A percentile compares a stretch with the other conserved stretches of the same genome.
These are phyloP conservation scores for Basipetospora chlamydospora DNA, from an alignment of 2,329 filamentous ascomycete genomes.

Conservation along the genomic window DNA sequence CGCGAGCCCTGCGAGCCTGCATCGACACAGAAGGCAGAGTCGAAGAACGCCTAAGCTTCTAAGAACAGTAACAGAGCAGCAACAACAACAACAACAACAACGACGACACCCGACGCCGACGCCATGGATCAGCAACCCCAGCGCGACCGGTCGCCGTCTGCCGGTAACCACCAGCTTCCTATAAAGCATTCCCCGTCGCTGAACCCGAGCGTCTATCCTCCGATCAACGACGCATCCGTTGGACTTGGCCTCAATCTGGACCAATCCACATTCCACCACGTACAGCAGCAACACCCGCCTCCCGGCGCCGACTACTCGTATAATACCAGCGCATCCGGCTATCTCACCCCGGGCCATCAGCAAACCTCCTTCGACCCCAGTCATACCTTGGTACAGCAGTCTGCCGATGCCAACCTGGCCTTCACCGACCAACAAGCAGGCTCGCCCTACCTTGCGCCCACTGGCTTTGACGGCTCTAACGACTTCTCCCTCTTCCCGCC, in stretches of 20 bases:
- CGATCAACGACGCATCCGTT: conserved; percentile 29
- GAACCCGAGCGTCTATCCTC: conserved; percentile 41
- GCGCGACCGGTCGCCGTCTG: conserved; percentile 46
- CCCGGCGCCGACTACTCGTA: conserved; percentile 7
- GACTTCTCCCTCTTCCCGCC: conserved; percentile 54
- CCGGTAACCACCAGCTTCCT: conserved; percentile 43
- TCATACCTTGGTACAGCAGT: conserved; percentile 28
- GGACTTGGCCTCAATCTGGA: conserved; percentile 46
- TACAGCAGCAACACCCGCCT: conserved; percentile 22
- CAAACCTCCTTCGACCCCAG: conserved; percentile 24
- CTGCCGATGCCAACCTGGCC: conserved; percentile 22
- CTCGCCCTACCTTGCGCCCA: conserved; percentile 32
- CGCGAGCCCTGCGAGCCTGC: conserved; percentile 3
- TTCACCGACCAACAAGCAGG: conserved; percentile 29
- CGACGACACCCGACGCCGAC: too few relatives aligned
- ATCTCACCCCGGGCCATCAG: conserved; percentile 16
- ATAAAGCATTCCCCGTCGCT: conserved; percentile 56
- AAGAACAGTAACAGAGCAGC: conserved; percentile 7
- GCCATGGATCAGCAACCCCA: conserved; percentile 28
- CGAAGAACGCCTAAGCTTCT: conserved; percentile 5
- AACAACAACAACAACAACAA: too few relatives aligned
- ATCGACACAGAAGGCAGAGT: conserved; percentile 4
- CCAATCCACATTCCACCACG: conserved; percentile 26
- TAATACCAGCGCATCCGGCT: conserved; percentile 8
- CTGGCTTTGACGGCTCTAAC: conserved; percentile 8